Evolutionary conservation across 768 basidiomycete genomes (phyloP).

Genomic region (Exidia glandulosa): DNA sequence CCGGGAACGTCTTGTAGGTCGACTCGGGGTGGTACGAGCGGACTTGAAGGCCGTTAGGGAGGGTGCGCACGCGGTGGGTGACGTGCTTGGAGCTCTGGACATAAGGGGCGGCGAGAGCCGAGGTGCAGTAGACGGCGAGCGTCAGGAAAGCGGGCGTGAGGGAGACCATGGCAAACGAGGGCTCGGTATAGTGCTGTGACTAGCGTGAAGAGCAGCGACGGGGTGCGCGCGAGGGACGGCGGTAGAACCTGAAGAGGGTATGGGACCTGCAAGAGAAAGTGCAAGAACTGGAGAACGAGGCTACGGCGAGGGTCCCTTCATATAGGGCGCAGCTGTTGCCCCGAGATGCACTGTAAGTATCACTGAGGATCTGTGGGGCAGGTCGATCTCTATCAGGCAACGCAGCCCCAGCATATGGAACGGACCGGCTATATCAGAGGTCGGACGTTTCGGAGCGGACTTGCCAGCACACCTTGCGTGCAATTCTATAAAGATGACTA

Average conservation of each 20-base stretch:
- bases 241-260: neutral
- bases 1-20: slow-evolving; percentile 2
- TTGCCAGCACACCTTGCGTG: too few species aligned
- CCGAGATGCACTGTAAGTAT: too few species aligned
- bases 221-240: neutral
- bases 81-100: neutral
- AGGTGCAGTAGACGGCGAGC: slow-evolving; percentile 2
- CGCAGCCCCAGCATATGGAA: too few species aligned
- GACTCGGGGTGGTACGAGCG: slow-evolving; percentile 1
- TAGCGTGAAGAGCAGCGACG: neutral
- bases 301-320: too few species aligned
- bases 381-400: too few species aligned
- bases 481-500: too few species aligned
- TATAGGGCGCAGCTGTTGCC: too few species aligned
- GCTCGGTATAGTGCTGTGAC: neutral
- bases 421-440: too few species aligned
- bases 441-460: too few species aligned
- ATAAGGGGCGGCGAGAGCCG: slow-evolving; percentile 5
- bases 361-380: too few species aligned
- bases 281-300: neutral
- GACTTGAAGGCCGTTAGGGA: slow-evolving; percentile 2
- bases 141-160: neutral
- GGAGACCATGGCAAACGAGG: neutral
- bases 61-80: slow-evolving; percentile 2
- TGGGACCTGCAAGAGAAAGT: neutral